A percentile compares a stretch with the other conserved stretches of the same genome.
These are phyloP conservation scores for Phytophthora hibernalis DNA, from an alignment of 352 stramenopile species.

Conservation along the genomic window DNA sequence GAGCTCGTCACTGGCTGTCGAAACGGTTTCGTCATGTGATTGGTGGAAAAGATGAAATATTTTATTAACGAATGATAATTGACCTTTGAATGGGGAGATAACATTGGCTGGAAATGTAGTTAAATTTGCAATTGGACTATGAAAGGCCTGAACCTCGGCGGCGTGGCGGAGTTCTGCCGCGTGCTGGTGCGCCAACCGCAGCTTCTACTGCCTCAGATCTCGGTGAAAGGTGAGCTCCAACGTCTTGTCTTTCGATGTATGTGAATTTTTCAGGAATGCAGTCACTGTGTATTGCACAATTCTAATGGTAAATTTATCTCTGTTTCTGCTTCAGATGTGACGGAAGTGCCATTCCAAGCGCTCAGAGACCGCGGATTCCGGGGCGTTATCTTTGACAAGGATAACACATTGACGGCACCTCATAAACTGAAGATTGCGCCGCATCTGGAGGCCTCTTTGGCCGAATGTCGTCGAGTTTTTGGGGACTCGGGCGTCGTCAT, in stretches of 20 bases:
- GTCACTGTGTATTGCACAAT: conserved; percentile 13
- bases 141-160: conserved; percentile 81
- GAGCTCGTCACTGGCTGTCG: conserved; percentile 33
- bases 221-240: conserved; percentile 60
- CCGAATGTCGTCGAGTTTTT: conserved; percentile 91
- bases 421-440: conserved; percentile 88
- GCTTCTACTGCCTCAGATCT: conserved; percentile 84
- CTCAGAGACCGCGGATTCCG: conserved; percentile 89
- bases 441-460: conserved; percentile 69
- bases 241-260: conserved; percentile 12
- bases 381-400: conserved; percentile 97
- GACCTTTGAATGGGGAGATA: not conserved
- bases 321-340: conserved; percentile 57
- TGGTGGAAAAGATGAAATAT: conserved; percentile 25
- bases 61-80: conserved; percentile 30
- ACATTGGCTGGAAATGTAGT: conserved; percentile 17
- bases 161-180: conserved; percentile 84
- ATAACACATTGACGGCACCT: conserved; percentile 96
- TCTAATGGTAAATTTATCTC: conserved; percentile 1
- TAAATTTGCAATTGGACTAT: conserved; percentile 28
- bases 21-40: conserved; percentile 23
- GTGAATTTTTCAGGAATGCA: not conserved
- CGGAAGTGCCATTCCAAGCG: conserved; percentile 83
- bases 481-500: conserved; percentile 89
- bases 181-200: conserved; percentile 73